These are phyloP conservation scores for Flaveria sonorensis DNA, from an alignment of 129 eudicot genomes.

Conservation along the genomic window DNA sequence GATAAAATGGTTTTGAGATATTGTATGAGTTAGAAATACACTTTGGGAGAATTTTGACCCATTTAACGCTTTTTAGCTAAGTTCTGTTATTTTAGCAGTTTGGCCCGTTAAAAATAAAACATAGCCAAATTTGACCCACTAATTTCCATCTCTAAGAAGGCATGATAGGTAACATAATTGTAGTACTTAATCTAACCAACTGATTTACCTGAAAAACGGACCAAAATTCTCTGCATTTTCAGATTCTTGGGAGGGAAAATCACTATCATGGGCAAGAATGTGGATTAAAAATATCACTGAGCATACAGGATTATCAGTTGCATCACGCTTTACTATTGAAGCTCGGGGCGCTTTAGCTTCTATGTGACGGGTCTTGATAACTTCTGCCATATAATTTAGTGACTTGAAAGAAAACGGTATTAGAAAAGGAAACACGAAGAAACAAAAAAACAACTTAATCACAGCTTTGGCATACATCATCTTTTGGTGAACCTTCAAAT, in stretches of 20 bases:
- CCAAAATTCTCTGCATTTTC: slow-evolving; percentile 45
- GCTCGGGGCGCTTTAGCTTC: slow-evolving; percentile 36
- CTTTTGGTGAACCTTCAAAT: slow-evolving; percentile 49
- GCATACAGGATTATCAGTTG: slow-evolving; percentile 61
- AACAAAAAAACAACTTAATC: slow-evolving; percentile 22
- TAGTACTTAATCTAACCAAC: slow-evolving; percentile 12
- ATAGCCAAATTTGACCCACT: not conserved
- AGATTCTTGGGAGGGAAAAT: slow-evolving; percentile 56
- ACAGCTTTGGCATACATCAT: slow-evolving; percentile 40
- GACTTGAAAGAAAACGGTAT: slow-evolving; percentile 44
- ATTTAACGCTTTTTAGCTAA: not conserved
- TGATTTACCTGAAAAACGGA: slow-evolving; percentile 61
- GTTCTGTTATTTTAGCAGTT: not conserved
- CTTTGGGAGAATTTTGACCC: not conserved
- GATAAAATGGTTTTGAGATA: not conserved
- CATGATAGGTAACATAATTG: not conserved
- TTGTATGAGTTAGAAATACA: not conserved
- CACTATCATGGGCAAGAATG: slow-evolving; percentile 79
- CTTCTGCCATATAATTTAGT: slow-evolving; percentile 65
- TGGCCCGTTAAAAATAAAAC: not conserved
- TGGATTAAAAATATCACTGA: slow-evolving; percentile 72
- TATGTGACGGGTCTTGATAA: slow-evolving; percentile 47
- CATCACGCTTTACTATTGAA: slow-evolving; percentile 37
- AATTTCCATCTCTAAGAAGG: not conserved
- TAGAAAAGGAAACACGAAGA: slow-evolving; percentile 12